Base-by-base conservation (phyloP, 2,329 filamentous ascomycete species). In the Alternaria gaisen region DNA sequence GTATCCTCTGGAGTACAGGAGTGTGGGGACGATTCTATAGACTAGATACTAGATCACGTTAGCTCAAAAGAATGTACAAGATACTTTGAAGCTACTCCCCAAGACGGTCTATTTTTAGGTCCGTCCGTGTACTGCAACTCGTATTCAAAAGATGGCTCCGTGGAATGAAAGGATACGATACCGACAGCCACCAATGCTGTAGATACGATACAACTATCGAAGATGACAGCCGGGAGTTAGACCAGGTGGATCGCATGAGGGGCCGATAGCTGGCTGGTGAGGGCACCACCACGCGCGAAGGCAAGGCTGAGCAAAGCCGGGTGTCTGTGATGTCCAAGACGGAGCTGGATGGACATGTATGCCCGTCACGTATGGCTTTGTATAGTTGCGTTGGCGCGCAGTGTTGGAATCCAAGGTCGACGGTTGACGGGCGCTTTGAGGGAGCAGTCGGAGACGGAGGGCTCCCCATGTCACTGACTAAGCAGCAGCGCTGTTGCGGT, bases 81-180 rank as follows among this genome's bases (percentile, higher is more conserved):
- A 50, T 38, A 44, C 24, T 40, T 43, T 9, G 22, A 24, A 46
- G 53, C 57, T 40, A 43, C 11, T 48, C 30, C 18, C 46, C 42
- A 36, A 14, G n/a, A 41, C 11, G 24, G 28, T 55, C 62, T 65
- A 66, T 65, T 66, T 66, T 65, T 66, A 66, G 64, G 3, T 14
- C 38, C 11, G 20, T 18, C 20, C 28, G 41, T 20, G 36, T 43
- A 54, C 46, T 40, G 56, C 46, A 46, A 52, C 53, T 54, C 58
- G 64, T 59, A 53, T 57, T 16, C 46, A 48, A 20, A 20, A 14
- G 38, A 46, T 40, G 26, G 46, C 11, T 44, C 54, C 44, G 53
- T 44, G 24, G 14, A 53, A 34, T 54, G 16, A 12, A 44, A 43
- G 18, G 53, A 43, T 44, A 47, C 41, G 58, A 43, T 40, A 54